Percentiles rank a stretch among this genome's conserved stretches.
These are phyloP conservation scores for Chaetomiaceae sp. DNA, from an alignment of 2,329 filamentous ascomycete species.

Conservation along the genomic window DNA sequence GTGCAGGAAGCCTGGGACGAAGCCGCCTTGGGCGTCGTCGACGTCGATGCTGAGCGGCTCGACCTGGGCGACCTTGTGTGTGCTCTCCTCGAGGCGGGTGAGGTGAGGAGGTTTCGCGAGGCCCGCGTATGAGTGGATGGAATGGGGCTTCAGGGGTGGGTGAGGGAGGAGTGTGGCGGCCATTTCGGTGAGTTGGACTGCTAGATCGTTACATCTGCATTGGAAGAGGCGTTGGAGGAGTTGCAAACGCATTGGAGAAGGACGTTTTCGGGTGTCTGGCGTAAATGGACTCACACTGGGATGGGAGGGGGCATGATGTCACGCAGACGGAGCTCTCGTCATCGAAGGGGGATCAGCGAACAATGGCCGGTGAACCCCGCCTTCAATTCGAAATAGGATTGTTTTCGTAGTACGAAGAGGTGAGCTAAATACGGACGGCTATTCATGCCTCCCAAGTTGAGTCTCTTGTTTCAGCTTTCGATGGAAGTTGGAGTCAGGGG, in stretches of 20 bases:
- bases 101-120: slow-evolving; percentile 18
- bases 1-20: slow-evolving; percentile 31
- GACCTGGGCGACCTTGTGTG: slow-evolving; percentile 12
- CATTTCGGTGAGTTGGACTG: slow-evolving; percentile 4
- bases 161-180: slow-evolving; percentile 13
- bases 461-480: too few relatives aligned
- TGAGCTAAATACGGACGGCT: too few relatives aligned
- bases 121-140: slow-evolving; percentile 16
- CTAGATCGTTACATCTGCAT: neutral
- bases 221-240: neutral
- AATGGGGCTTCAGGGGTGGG: slow-evolving; percentile 3
- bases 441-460: too few relatives aligned
- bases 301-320: slow-evolving; percentile 8
- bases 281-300: neutral
- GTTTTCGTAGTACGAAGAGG: too few relatives aligned
- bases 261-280: neutral
- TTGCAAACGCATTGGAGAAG: neutral
- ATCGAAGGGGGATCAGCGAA: neutral
- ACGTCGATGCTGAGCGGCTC: slow-evolving; percentile 19
- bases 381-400: too few relatives aligned
- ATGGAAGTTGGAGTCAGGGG: neutral
- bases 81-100: slow-evolving; percentile 12
- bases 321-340: slow-evolving; percentile 2
- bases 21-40: slow-evolving; percentile 18
- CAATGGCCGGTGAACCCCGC: neutral